phyloP scores from a whole-genome alignment of 345 rosid genomes.

The Odontarrhena argentea region DNA sequence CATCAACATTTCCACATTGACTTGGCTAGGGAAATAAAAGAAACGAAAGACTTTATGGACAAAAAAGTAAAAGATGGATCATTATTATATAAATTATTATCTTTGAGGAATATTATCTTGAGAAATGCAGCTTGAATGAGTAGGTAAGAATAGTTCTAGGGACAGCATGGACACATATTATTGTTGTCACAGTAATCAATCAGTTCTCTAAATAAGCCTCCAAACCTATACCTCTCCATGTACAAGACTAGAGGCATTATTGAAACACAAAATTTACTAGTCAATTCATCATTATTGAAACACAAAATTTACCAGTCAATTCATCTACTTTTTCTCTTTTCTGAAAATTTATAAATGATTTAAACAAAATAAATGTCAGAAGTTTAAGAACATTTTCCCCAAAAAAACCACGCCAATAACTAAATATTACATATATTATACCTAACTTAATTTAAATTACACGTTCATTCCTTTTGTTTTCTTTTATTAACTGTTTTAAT shows the following conservation, averaged over 20 bases:
- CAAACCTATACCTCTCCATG: background rate
- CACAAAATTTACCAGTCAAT: background rate
- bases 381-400: too few relatives aligned
- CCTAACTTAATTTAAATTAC: too few relatives aligned
- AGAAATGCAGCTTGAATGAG: slow-evolving; percentile 13
- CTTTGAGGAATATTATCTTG: slow-evolving; percentile 19
- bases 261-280: background rate
- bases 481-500: too few relatives aligned
- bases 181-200: background rate
- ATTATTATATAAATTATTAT: slow-evolving; percentile 4
- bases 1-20: slow-evolving; percentile 3
- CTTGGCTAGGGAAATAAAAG: background rate
- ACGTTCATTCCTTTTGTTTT: too few relatives aligned
- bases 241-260: too few relatives aligned
- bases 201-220: background rate
- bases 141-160: slow-evolving; percentile 9
- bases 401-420: too few relatives aligned
- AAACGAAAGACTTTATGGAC: slow-evolving; percentile 8
- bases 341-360: background rate
- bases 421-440: too few relatives aligned
- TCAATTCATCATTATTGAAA: background rate
- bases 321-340: background rate
- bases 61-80: background rate
- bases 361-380: background rate
- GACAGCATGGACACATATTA: slow-evolving; percentile 15